Percentiles rank a stretch among this genome's conserved stretches.
Conservation (phyloP, 495 filamentous ascomycete species). For the Usnea hakonensis region DNA sequence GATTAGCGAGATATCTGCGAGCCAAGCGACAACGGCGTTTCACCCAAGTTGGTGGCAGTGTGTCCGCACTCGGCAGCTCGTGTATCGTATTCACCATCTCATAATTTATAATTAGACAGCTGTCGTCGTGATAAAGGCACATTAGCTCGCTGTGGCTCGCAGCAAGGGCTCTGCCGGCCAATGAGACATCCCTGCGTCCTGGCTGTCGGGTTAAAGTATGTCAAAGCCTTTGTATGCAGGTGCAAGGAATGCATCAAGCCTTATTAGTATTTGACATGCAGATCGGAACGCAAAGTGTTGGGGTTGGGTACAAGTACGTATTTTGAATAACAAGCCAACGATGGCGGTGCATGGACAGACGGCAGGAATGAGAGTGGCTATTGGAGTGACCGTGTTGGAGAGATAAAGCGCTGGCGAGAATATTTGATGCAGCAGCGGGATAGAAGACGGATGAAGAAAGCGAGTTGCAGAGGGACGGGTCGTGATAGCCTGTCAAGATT, state of each 20-base stretch:
- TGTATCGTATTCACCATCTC: background rate
- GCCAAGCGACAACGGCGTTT: background rate
- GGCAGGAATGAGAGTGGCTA: background rate
- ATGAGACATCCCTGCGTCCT: background rate
- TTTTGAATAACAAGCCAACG: no score
- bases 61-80: no score
- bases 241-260: background rate
- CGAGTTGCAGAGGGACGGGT: background rate
- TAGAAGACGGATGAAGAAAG: background rate
- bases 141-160: slow-evolving; percentile 1
- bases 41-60: no score
- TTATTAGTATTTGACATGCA: background rate
- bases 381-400: background rate
- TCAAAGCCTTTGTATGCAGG: background rate
- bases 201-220: background rate
- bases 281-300: no score
- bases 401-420: no score
- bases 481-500: background rate
- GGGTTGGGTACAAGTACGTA: no score
- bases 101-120: background rate
- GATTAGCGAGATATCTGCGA: background rate
- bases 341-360: background rate
- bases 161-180: background rate
- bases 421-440: background rate
- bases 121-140: slow-evolving; percentile 8